Conservation (phyloP, 305 asterid species). For the Plantago coronopus region DNA sequence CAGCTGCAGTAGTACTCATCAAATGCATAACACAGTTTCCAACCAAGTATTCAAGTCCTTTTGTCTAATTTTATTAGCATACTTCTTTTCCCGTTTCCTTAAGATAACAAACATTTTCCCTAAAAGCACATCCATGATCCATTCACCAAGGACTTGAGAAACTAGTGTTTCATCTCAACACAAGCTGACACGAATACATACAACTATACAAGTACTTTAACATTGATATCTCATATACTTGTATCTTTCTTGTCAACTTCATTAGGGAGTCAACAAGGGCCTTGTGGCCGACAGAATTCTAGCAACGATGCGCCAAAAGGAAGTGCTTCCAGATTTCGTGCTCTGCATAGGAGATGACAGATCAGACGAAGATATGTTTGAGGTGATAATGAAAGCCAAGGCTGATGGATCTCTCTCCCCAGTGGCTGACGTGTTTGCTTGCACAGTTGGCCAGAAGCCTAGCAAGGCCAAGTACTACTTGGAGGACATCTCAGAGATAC, state of each 20-base stretch:
- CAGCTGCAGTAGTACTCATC: too few species aligned
- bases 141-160: too few species aligned
- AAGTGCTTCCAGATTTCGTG: conserved; percentile 65
- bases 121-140: too few species aligned
- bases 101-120: too few species aligned
- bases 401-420: conserved; percentile 64
- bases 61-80: too few species aligned
- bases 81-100: too few species aligned
- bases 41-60: too few species aligned
- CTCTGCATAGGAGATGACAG: conserved; percentile 87
- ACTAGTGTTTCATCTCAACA: too few species aligned
- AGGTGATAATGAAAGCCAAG: conserved; percentile 68
- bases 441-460: conserved; percentile 84
- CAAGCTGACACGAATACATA: too few species aligned
- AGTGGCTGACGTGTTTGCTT: conserved; percentile 73
- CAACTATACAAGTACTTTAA: too few species aligned
- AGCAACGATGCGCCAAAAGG: conserved; percentile 48
- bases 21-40: too few species aligned
- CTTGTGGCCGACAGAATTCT: conserved; percentile 59
- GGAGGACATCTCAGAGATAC: conserved; percentile 63
- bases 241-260: not conserved
- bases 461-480: conserved; percentile 76
- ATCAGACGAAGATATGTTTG: conserved; percentile 88
- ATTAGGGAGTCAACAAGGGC: conserved; percentile 81
- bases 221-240: not conserved